A percentile compares a stretch with the other conserved stretches of the same genome.
phyloP scores from a whole-genome alignment of 495 filamentous ascomycete genomes.

The Penicillium dipodomyicola region DNA sequence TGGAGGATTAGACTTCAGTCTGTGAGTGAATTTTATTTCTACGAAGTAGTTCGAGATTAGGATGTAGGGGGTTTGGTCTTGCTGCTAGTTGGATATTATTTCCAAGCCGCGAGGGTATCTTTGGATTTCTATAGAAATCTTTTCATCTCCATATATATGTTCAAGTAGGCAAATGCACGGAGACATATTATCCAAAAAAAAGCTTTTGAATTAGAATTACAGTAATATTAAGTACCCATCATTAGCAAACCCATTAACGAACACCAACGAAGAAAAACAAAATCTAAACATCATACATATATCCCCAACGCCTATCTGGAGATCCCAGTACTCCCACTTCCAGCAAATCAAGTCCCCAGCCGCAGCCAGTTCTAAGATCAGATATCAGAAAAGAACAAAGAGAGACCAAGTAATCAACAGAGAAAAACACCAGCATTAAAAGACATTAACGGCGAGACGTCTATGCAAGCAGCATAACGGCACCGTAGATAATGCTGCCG shows the following conservation, averaged over 20 bases:
- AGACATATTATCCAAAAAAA: background rate
- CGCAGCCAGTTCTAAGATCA: background rate
- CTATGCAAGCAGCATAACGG: slow-evolving; percentile 31
- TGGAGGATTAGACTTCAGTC: background rate
- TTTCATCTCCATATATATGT: too few species aligned
- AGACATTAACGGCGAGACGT: slow-evolving; percentile 11
- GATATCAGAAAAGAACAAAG: background rate
- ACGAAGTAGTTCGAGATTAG: background rate
- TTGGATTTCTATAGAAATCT: too few species aligned
- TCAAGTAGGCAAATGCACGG: too few species aligned
- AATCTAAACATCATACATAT: slow-evolving; percentile 9
- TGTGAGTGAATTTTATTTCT: background rate
- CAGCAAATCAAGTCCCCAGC: background rate
- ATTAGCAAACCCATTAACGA: slow-evolving; percentile 6
- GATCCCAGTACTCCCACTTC: background rate
- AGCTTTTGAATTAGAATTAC: slow-evolving; percentile 15
- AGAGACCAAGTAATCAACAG: background rate
- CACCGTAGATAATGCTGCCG: slow-evolving; percentile 31
- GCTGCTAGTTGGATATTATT: background rate
- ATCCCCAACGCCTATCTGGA: slow-evolving; percentile 17
- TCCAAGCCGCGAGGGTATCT: too few species aligned
- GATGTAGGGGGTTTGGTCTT: background rate
- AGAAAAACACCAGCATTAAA: slow-evolving; percentile 16
- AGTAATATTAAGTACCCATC: slow-evolving; percentile 20
- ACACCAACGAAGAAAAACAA: slow-evolving; percentile 5